These are phyloP conservation scores for Ganoderma resinaceum DNA, from an alignment of 1,284 basidiomycete species.

Conservation along the genomic window DNA sequence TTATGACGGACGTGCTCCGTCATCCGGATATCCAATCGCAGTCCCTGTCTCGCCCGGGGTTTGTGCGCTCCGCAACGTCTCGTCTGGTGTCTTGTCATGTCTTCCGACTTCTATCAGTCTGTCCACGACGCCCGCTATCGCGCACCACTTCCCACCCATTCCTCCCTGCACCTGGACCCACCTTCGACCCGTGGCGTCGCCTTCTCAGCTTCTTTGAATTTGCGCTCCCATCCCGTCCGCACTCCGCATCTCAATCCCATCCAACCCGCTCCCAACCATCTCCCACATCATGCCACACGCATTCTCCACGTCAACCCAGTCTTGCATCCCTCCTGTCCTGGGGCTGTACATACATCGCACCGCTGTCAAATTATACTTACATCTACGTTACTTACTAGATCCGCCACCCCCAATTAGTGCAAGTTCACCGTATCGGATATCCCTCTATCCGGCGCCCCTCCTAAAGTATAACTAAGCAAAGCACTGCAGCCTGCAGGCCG, in stretches of 20 bases:
- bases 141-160: neutral
- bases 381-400: constrained; percentile 27
- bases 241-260: constrained; percentile 8
- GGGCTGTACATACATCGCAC: constrained; percentile 4
- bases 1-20: constrained; percentile 25
- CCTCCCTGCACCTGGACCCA: neutral
- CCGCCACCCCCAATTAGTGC: constrained; percentile 20
- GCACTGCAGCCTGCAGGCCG: neutral
- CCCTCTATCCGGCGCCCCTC: constrained; percentile 12
- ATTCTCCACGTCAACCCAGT: neutral
- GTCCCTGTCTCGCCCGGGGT: constrained; percentile 7
- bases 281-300: constrained; percentile 9
- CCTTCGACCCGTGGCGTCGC: neutral
- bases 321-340: neutral
- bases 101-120: neutral
- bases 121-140: neutral
- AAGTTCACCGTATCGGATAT: constrained; percentile 3
- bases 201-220: neutral
- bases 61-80: constrained; percentile 26
- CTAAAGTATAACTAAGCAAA: constrained; percentile 8
- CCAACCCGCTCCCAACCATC: constrained; percentile 4
- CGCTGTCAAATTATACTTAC: constrained; percentile 29
- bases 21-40: constrained; percentile 16
- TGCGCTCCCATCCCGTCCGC: neutral
- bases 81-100: neutral